Conservation (phyloP, 495 filamentous ascomycete species). For the Penicillium atrosanguineum region DNA sequence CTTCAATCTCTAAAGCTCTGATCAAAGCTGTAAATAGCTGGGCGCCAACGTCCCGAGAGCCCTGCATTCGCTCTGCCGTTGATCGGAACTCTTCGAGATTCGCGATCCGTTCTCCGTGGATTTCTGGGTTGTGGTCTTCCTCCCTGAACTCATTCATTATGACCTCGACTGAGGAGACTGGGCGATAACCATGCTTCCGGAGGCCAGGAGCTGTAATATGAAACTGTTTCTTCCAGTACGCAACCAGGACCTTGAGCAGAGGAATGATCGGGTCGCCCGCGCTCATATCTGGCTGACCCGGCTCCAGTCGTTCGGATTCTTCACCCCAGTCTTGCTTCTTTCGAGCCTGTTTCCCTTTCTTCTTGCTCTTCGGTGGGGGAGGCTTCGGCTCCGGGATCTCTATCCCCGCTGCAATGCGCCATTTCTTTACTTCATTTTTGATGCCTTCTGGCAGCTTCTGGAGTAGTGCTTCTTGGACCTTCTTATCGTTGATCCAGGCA, state of each 20-base stretch:
- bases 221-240: slow-evolving; percentile 89
- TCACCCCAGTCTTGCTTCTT: slow-evolving; percentile 66
- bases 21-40: slow-evolving; percentile 89
- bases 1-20: slow-evolving; percentile 77
- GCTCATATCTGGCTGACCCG: slow-evolving; percentile 68
- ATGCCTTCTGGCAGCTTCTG: slow-evolving; percentile 64
- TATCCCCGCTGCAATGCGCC: slow-evolving; percentile 65
- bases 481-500: slow-evolving; percentile 75
- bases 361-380: slow-evolving; percentile 31
- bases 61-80: slow-evolving; percentile 67
- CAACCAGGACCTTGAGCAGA: slow-evolving; percentile 70
- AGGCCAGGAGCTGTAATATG: slow-evolving; percentile 72
- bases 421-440: slow-evolving; percentile 71
- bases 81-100: slow-evolving; percentile 64
- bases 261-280: slow-evolving; percentile 77
- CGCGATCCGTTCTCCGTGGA: slow-evolving; percentile 72
- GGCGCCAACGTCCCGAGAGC: slow-evolving; percentile 83
- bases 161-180: slow-evolving; percentile 62
- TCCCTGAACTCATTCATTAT: slow-evolving; percentile 60
- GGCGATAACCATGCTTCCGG: slow-evolving; percentile 86
- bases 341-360: slow-evolving; percentile 46
- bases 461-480: slow-evolving; percentile 74
- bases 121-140: slow-evolving; percentile 57
- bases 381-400: slow-evolving; percentile 40
- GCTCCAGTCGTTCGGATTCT: slow-evolving; percentile 64